phyloP scores from a whole-genome alignment of 2,329 filamentous ascomycete genomes.

The Delphinella strobiligena region DNA sequence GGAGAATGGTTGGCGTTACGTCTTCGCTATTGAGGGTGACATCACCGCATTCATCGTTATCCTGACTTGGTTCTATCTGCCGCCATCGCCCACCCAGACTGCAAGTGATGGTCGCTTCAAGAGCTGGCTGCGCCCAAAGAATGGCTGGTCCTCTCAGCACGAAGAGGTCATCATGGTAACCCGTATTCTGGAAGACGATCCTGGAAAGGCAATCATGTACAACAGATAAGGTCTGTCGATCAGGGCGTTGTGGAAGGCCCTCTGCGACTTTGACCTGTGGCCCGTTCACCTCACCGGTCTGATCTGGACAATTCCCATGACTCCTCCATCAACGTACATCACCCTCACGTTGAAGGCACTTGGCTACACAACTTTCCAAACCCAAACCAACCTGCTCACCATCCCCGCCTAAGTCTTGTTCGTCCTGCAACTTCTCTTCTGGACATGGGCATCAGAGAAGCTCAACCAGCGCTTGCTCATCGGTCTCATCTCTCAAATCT shows the following conservation, averaged over 20 bases:
- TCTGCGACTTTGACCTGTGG: conserved; percentile 15
- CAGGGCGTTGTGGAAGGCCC: conserved; percentile 10
- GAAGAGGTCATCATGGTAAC: conserved; percentile 41
- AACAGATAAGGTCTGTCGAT: conserved; percentile 14
- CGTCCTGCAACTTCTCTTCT: conserved; percentile 31
- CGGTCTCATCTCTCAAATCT: conserved; percentile 27
- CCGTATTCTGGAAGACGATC: conserved; percentile 9
- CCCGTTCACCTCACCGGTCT: conserved; percentile 39
- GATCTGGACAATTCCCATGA: conserved; percentile 40
- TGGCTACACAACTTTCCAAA: conserved; percentile 31
- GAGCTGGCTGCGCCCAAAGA: conserved; percentile 44
- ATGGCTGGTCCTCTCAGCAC: conserved; percentile 54
- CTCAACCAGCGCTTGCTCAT: conserved; percentile 41
- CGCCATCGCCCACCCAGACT: conserved; percentile 49
- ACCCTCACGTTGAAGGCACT: conserved; percentile 46
- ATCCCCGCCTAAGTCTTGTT: conserved; percentile 9
- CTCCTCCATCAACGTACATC: conserved; percentile 41
- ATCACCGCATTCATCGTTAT: conserved; percentile 20
- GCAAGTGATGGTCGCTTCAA: conserved; percentile 17
- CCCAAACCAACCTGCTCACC: conserved; percentile 9
- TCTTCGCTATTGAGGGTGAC: conserved; percentile 21
- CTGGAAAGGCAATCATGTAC: conserved; percentile 7
- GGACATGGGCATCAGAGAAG: conserved; percentile 39
- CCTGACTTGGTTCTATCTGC: conserved; percentile 24
- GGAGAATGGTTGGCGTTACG: conserved; percentile 13